Evolutionary conservation across 2,329 filamentous ascomycete genomes (phyloP).

Genomic region (Cryphonectria carpinicola): DNA sequence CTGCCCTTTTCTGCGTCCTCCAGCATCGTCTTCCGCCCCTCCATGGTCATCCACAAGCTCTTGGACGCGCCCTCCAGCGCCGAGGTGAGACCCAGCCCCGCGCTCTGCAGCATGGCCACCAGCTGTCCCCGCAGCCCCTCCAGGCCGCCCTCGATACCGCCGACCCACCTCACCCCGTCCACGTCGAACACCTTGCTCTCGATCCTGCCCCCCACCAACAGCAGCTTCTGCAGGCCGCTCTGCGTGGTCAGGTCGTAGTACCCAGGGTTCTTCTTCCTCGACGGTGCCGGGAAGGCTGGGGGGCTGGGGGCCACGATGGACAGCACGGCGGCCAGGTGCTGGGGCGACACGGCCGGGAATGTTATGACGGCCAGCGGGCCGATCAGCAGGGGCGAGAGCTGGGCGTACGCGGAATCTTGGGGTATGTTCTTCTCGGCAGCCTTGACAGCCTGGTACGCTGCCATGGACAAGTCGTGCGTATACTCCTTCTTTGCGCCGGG

Average conservation of each 20-base stretch:
- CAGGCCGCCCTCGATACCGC: slow-evolving; percentile 79
- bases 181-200: slow-evolving; percentile 85
- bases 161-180: slow-evolving; percentile 66
- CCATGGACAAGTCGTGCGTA: slow-evolving; percentile 57
- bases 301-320: slow-evolving; percentile 75
- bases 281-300: slow-evolving; percentile 76
- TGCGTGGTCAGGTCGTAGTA: slow-evolving; percentile 83
- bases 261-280: slow-evolving; percentile 73
- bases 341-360: slow-evolving; percentile 81
- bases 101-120: slow-evolving; percentile 77
- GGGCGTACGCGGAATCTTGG: slow-evolving; percentile 50
- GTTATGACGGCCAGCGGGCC: slow-evolving; percentile 81
- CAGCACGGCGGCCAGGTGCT: slow-evolving; percentile 80
- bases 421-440: slow-evolving; percentile 38
- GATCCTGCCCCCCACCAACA: slow-evolving; percentile 83
- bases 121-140: slow-evolving; percentile 82
- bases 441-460: slow-evolving; percentile 55
- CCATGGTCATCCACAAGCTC: slow-evolving; percentile 85
- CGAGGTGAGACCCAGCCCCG: slow-evolving; percentile 76
- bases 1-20: slow-evolving; percentile 66
- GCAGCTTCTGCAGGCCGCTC: slow-evolving; percentile 80
- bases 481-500: slow-evolving; percentile 43
- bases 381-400: slow-evolving; percentile 75
- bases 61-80: slow-evolving; percentile 80
- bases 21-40: slow-evolving; percentile 78